phyloP scores from a whole-genome alignment of 768 basidiomycete species.

The Pulveroboletus ravenelii region DNA sequence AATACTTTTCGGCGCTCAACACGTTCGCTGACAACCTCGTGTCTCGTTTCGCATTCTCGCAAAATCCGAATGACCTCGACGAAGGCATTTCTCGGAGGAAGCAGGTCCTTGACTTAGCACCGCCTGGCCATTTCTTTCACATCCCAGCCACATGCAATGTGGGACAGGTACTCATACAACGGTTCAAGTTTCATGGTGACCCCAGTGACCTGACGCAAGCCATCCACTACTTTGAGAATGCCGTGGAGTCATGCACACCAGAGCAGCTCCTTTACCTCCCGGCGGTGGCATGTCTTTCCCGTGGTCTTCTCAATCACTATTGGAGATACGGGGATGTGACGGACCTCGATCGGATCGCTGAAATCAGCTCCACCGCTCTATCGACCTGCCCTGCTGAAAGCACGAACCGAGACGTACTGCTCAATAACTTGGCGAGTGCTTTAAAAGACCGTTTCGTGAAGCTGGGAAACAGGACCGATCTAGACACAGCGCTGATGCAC shows the following conservation, averaged over 20 bases:
- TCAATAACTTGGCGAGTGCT: conserved; percentile 20
- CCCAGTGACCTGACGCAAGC: conserved; percentile 21
- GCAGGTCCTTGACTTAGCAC: conserved; percentile 18
- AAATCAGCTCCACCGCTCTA: conserved; percentile 7
- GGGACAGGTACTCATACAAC: conserved; percentile 13
- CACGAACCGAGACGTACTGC: conserved; percentile 15
- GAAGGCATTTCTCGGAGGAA: conserved; percentile 17
- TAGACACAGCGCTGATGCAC: conserved; percentile 13
- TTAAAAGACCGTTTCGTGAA: conserved; percentile 14
- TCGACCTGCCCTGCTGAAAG: conserved; percentile 1
- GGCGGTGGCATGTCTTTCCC: conserved; percentile 15
- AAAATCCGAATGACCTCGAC: conserved; percentile 23
- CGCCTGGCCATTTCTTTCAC: conserved; percentile 17
- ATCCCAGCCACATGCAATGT: conserved; percentile 15
- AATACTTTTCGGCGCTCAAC: conserved; percentile 9
- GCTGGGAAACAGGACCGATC: conserved; percentile 12
- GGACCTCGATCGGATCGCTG: conserved; percentile 19
- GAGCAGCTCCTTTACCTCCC: conserved; percentile 12
- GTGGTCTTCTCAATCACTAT: conserved; percentile 18
- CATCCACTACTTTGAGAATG: conserved; percentile 10
- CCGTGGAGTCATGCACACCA: conserved; percentile 10
- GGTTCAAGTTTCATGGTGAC: conserved; percentile 21
- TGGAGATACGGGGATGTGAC: conserved; percentile 13
- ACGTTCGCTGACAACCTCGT: conserved; percentile 10
- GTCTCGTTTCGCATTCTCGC: conserved; percentile 19